These are phyloP conservation scores for Coemansia furcata DNA, from an alignment of 192 early-diverging fungal genomes.

Conservation along the genomic window DNA sequence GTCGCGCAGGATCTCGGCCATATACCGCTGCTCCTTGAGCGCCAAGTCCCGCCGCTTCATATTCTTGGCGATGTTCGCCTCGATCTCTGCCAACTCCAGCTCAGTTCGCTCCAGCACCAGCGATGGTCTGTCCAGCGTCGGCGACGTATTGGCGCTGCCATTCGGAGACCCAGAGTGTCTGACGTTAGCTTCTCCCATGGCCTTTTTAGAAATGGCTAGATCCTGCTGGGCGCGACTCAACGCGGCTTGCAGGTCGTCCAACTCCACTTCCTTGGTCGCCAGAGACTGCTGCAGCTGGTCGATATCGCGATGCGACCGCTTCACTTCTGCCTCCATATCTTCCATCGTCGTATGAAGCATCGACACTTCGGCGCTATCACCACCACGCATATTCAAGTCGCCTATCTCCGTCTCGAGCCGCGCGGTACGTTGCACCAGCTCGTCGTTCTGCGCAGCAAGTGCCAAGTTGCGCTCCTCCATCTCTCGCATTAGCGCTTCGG, in stretches of 20 bases:
- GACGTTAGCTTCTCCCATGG: not conserved
- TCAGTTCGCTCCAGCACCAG: not conserved
- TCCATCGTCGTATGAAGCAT: conserved; percentile 9
- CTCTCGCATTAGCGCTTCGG: conserved; percentile 14
- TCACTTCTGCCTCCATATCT: conserved; percentile 16
- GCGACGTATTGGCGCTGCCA: conserved; percentile 10
- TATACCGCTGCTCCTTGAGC: conserved; percentile 31
- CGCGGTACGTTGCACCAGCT: conserved; percentile 33
- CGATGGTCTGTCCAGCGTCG: conserved; percentile 7
- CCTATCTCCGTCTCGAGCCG: conserved; percentile 36
- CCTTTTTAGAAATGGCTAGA: not conserved
- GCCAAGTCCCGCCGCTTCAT: conserved; percentile 16
- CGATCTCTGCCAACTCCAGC: conserved; percentile 8
- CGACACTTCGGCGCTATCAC: not conserved
- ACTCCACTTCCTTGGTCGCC: conserved; percentile 12
- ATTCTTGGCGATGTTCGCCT: conserved; percentile 12
- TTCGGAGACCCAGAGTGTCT: not conserved
- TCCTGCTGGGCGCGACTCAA: conserved; percentile 6
- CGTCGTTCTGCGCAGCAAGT: conserved; percentile 22
- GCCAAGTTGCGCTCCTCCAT: conserved; percentile 21
- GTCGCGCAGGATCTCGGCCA: conserved; percentile 34
- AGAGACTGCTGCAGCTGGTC: conserved; percentile 25
- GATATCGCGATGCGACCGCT: conserved; percentile 7
- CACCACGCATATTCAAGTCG: conserved; percentile 18
- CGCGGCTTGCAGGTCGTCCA: conserved; percentile 20